Conservation (phyloP, 768 basidiomycete genomes). For the Pleurotus pulmonarius region DNA sequence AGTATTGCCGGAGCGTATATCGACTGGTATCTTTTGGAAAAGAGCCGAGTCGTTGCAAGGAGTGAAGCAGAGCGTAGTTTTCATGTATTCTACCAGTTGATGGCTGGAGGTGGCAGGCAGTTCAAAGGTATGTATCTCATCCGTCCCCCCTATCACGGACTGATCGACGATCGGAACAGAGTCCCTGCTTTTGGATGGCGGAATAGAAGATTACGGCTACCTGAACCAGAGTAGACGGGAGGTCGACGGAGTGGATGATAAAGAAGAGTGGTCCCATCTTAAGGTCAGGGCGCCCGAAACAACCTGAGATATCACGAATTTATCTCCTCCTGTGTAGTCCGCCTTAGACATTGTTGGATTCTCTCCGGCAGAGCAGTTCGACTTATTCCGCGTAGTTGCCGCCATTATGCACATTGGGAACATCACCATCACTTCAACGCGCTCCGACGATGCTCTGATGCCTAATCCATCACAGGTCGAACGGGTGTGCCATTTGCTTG, state of each 20-base stretch:
- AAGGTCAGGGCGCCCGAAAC: slow-evolving; percentile 41
- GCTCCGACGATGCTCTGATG: slow-evolving; percentile 78
- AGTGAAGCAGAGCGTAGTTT: slow-evolving; percentile 90
- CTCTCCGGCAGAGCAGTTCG: slow-evolving; percentile 75
- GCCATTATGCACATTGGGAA: slow-evolving; percentile 96
- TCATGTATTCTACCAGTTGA: slow-evolving; percentile 95
- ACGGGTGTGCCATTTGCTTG: slow-evolving; percentile 87
- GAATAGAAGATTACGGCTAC: slow-evolving; percentile 82
- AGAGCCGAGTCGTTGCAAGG: slow-evolving; percentile 88
- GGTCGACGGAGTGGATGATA: slow-evolving; percentile 95
- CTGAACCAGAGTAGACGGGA: slow-evolving; percentile 85
- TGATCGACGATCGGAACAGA: slow-evolving; percentile 35
- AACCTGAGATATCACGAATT: not conserved
- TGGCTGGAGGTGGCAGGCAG: slow-evolving; percentile 62
- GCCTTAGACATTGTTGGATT: slow-evolving; percentile 93
- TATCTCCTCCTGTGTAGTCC: slow-evolving; percentile 33
- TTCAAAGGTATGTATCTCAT: slow-evolving; percentile 57
- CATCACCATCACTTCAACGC: slow-evolving; percentile 73
- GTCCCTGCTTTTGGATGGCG: slow-evolving; percentile 67
- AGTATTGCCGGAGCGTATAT: slow-evolving; percentile 97
- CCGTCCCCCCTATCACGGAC: slow-evolving; percentile 5
- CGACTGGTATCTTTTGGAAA: slow-evolving; percentile 98
- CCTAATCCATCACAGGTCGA: slow-evolving; percentile 82
- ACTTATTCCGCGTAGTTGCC: slow-evolving; percentile 92
- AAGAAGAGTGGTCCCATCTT: slow-evolving; percentile 80